These are phyloP conservation scores for Otatea glauca DNA, from an alignment of 176 grass and related monocot species.

Conservation along the genomic window DNA sequence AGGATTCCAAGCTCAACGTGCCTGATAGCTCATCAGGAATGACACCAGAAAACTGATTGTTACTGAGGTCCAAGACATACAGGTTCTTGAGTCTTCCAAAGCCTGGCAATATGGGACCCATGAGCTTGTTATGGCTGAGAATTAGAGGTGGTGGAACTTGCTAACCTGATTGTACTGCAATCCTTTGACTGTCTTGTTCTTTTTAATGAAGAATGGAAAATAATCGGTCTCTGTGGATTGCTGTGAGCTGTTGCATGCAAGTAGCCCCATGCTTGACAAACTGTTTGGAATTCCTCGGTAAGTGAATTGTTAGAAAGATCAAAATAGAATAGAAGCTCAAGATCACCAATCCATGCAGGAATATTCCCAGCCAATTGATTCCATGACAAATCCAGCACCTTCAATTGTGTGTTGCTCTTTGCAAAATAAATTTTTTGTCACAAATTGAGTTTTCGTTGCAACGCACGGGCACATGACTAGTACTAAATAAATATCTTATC, in stretches of 20 bases:
- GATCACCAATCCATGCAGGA: conserved; percentile 80
- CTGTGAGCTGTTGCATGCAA: conserved; percentile 58
- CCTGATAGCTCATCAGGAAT: conserved; percentile 85
- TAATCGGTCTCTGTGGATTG: conserved; percentile 68
- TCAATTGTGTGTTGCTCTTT: conserved; percentile 60
- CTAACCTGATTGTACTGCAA: conserved; percentile 98
- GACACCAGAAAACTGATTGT: conserved; percentile 66
- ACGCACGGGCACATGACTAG: no score
- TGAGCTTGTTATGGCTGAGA: conserved; percentile 78
- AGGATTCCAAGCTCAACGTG: conserved; percentile 80
- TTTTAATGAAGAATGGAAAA: conserved; percentile 90
- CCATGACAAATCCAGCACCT: conserved; percentile 95
- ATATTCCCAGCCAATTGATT: conserved; percentile 75
- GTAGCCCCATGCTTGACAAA: conserved; percentile 70
- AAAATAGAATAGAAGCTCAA: conserved; percentile 86
- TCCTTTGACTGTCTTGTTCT: conserved; percentile 69
- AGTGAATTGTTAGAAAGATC: conserved; percentile 97
- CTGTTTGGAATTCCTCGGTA: conserved; percentile 62
- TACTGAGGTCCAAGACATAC: conserved; percentile 76
- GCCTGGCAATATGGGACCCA: conserved; percentile 62
- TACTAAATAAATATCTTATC: not conserved
- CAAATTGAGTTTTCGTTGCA: no score
- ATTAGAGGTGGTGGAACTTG: conserved; percentile 84
- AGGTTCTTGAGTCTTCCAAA: conserved; percentile 82
- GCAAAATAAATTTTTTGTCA: no score